These are phyloP conservation scores for Chaetomium tenue DNA, from an alignment of 495 filamentous ascomycete genomes.

Conservation along the genomic window DNA sequence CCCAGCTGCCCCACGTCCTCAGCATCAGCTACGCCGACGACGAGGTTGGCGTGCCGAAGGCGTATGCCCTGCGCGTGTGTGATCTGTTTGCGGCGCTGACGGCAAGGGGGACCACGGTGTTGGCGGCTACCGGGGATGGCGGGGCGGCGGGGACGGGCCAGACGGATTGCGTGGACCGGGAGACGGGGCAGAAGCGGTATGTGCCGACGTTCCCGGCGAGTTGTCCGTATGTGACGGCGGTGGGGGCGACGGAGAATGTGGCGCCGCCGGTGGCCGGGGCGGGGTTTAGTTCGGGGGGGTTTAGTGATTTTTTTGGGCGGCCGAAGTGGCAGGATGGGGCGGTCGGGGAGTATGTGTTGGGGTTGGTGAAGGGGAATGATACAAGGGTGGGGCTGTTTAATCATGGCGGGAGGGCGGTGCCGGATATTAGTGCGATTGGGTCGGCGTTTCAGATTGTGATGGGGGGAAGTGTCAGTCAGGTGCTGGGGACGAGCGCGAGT, in stretches of 20 bases:
- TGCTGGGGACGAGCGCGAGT: constrained; percentile 45
- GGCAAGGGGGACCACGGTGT: constrained; percentile 66
- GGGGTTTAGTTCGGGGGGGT: constrained; percentile 64
- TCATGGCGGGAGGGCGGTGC: constrained; percentile 63
- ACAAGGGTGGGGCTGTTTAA: constrained; percentile 50
- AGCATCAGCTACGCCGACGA: constrained; percentile 73
- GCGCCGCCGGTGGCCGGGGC: constrained; percentile 57
- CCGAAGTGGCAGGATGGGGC: constrained; percentile 63
- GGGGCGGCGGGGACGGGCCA: constrained; percentile 56
- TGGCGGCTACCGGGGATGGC: constrained; percentile 72
- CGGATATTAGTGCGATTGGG: constrained; percentile 59
- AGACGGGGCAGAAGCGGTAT: constrained; percentile 53
- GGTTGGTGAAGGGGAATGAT: constrained; percentile 45
- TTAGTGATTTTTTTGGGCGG: constrained; percentile 64
- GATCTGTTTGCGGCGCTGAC: constrained; percentile 70
- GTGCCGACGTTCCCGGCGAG: constrained; percentile 68
- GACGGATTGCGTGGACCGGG: constrained; percentile 52
- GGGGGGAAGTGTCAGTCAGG: constrained; percentile 33
- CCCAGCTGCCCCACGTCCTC: constrained; percentile 68
- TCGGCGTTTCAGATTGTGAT: constrained; percentile 40
- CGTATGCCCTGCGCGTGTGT: constrained; percentile 65
- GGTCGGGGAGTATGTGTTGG: constrained; percentile 55
- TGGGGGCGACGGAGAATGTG: constrained; percentile 65
- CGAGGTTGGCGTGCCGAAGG: constrained; percentile 60
- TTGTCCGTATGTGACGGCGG: constrained; percentile 79